Evolutionary conservation across 495 filamentous ascomycete genomes (phyloP).

Genomic region (Letharia lupina): DNA sequence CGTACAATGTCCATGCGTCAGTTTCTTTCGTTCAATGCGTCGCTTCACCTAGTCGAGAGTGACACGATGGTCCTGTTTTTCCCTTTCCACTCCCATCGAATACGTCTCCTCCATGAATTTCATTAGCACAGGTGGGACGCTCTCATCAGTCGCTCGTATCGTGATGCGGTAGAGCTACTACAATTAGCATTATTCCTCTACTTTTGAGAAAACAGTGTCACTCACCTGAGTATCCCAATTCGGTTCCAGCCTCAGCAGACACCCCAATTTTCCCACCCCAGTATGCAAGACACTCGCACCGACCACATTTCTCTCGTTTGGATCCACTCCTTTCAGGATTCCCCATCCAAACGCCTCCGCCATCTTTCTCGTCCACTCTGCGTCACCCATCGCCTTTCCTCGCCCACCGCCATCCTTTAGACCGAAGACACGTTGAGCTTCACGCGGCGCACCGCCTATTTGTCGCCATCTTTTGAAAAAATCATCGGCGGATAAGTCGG

Average conservation of each 20-base stretch:
- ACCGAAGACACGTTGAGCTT: slow-evolving; percentile 79
- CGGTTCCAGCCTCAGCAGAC: slow-evolving; percentile 86
- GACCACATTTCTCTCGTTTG: slow-evolving; percentile 85
- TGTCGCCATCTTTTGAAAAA: slow-evolving; percentile 99
- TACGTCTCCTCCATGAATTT: slow-evolving; percentile 82
- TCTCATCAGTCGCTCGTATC: slow-evolving; percentile 87
- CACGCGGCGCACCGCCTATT: slow-evolving; percentile 80
- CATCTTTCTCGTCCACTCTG: slow-evolving; percentile 54
- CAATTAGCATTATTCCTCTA: not conserved
- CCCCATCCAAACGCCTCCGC: slow-evolving; percentile 85
- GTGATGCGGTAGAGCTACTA: slow-evolving; percentile 88
- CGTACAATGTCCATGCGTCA: not conserved
- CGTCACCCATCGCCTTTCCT: slow-evolving; percentile 40
- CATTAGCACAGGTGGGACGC: slow-evolving; percentile 67
- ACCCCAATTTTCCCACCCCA: slow-evolving; percentile 82
- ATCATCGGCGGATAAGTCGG: slow-evolving; percentile 72
- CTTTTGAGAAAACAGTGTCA: slow-evolving; percentile 8
- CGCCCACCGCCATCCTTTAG: slow-evolving; percentile 38
- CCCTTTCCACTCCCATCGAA: slow-evolving; percentile 40
- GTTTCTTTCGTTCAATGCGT: not conserved
- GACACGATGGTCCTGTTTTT: slow-evolving; percentile 12
- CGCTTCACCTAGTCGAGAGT: not conserved
- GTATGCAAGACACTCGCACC: slow-evolving; percentile 88
- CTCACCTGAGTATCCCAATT: slow-evolving; percentile 82
- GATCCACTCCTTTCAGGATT: slow-evolving; percentile 75